These are phyloP conservation scores for Parathielavia hyrcaniae DNA, from an alignment of 495 filamentous ascomycete species.

Conservation along the genomic window DNA sequence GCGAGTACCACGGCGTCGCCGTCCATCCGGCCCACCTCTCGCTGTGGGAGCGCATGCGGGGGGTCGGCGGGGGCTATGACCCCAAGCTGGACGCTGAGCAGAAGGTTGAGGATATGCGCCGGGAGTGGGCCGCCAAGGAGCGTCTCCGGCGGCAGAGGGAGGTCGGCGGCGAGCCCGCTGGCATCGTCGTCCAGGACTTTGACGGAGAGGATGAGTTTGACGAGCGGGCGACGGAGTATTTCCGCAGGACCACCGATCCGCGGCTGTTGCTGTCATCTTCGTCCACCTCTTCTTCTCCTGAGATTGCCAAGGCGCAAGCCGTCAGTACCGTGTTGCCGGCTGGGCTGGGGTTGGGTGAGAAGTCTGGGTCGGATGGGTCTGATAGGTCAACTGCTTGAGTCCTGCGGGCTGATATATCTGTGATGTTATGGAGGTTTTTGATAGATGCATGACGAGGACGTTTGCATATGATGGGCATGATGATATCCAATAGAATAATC, in stretches of 20 bases:
- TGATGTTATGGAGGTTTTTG: not conserved
- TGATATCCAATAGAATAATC: no score
- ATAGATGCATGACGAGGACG: no score
- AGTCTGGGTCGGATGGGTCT: not conserved
- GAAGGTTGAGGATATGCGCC: conserved; percentile 70
- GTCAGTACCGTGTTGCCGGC: not conserved
- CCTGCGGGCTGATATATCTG: not conserved
- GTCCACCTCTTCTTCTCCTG: no score
- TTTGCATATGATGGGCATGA: no score
- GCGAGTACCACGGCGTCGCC: conserved; percentile 83
- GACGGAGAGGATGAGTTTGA: conserved; percentile 41
- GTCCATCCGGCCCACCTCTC: conserved; percentile 81
- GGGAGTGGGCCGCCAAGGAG: conserved; percentile 41
- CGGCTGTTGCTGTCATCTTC: not conserved
- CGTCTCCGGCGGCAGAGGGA: conserved; percentile 24
- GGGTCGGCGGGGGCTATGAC: conserved; percentile 69
- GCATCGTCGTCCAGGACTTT: conserved; percentile 20
- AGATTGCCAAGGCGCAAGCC: not conserved
- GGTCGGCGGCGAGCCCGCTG: conserved; percentile 23
- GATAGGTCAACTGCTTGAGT: not conserved
- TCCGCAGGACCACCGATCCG: conserved; percentile 26
- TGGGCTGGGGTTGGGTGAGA: not conserved
- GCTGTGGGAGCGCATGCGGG: conserved; percentile 66
- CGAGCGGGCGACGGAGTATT: conserved; percentile 41
- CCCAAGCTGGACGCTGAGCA: conserved; percentile 68